A percentile compares a stretch with the other conserved stretches of the same genome.
phyloP scores from a whole-genome alignment of 192 early-diverging fungal genomes.

The Jimgerdemannia flammicorona region DNA sequence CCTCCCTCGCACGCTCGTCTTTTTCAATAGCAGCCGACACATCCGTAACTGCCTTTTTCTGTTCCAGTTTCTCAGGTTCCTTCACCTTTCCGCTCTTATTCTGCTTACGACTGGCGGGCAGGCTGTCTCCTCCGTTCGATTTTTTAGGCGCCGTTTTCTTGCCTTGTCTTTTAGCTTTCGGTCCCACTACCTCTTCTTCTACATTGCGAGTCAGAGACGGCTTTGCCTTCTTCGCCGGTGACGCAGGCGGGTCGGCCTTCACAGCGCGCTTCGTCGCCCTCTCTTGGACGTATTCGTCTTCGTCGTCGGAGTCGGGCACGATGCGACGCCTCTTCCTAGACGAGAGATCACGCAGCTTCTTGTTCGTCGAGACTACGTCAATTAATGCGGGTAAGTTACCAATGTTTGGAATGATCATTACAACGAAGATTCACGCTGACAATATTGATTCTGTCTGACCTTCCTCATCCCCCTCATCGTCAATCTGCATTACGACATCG shows the following conservation, averaged over 20 bases:
- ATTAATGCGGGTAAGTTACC: neutral
- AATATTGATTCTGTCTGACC: neutral
- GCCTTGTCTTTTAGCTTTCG: conserved; percentile 1
- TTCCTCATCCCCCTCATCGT: conserved; percentile 23
- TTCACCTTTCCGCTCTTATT: conserved; percentile 1
- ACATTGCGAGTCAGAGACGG: neutral
- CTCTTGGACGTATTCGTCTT: neutral
- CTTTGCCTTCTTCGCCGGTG: neutral
- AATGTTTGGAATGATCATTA: neutral
- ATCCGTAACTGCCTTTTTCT: neutral
- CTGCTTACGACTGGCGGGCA: neutral
- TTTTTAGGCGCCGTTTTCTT: conserved; percentile 7
- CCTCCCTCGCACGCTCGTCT: too few species aligned
- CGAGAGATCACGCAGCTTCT: neutral
- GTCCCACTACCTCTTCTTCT: neutral
- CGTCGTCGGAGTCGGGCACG: neutral
- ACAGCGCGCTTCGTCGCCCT: neutral
- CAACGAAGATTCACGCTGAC: neutral
- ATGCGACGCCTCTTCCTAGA: neutral
- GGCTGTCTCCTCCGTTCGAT: neutral
- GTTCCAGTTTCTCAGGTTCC: conserved; percentile 5
- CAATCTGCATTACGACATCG: conserved; percentile 11
- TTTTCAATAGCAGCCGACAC: too few species aligned
- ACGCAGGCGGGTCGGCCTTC: too few species aligned
- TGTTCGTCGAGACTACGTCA: neutral